Percentiles rank a stretch among this genome's conserved stretches.
Conservation (phyloP, 805 yeast species). For the Teunomyces cretensis region DNA sequence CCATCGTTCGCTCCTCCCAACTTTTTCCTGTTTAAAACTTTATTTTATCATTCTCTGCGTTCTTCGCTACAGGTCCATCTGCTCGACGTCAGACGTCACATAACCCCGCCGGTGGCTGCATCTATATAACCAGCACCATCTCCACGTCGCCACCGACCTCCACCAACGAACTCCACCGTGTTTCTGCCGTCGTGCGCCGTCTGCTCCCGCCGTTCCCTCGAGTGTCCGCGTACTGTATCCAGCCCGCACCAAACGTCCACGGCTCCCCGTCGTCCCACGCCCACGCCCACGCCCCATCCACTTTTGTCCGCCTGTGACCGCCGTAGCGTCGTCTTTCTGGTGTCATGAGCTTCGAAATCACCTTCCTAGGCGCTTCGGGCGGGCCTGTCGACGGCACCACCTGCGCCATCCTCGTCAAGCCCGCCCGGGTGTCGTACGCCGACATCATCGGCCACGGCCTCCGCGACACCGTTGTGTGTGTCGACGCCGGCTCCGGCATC, state of each 20-base stretch:
- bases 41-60: not conserved
- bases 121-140: too few species aligned
- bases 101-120: not conserved
- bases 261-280: too few species aligned
- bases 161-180: too few species aligned
- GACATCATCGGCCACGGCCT: constrained; percentile 26
- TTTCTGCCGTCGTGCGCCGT: too few species aligned
- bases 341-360: constrained; percentile 55
- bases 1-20: too few species aligned
- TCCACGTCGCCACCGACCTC: too few species aligned
- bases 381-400: constrained; percentile 78
- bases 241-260: not conserved
- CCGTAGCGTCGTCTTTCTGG: too few species aligned
- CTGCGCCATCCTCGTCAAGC: constrained; percentile 67
- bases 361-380: constrained; percentile 77
- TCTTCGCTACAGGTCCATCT: not conserved
- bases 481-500: constrained; percentile 83
- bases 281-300: too few species aligned
- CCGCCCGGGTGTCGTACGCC: constrained; percentile 43
- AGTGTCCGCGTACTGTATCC: too few species aligned
- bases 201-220: too few species aligned
- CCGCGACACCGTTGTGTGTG: constrained; percentile 46
- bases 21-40: too few species aligned
- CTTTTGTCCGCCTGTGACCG: too few species aligned
- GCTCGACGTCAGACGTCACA: not conserved